Evolutionary conservation across 768 basidiomycete genomes (phyloP).

Genomic region (Nevesoporus exiguus): DNA sequence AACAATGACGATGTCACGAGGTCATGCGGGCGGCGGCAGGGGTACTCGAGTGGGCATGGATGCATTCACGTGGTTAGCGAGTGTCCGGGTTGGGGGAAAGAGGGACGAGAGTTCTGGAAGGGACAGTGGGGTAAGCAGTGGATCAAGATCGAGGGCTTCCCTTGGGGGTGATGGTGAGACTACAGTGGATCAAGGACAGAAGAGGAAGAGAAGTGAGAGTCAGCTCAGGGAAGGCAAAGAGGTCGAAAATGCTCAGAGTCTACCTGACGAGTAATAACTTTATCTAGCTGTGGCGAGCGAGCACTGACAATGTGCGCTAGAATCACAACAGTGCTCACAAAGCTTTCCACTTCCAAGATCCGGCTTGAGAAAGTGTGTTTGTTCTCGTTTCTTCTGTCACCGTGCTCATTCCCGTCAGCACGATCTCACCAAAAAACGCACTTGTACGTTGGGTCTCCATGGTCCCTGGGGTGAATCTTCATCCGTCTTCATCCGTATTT

Average conservation of each 20-base stretch:
- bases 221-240: constrained; percentile 32
- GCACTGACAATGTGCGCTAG: constrained; percentile 33
- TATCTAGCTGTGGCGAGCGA: neutral
- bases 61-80: constrained; percentile 67
- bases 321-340: constrained; percentile 69
- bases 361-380: constrained; percentile 76
- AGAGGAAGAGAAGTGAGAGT: constrained; percentile 48
- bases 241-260: constrained; percentile 41
- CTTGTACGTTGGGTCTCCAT: constrained; percentile 80
- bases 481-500: constrained; percentile 81
- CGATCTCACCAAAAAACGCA: constrained; percentile 68
- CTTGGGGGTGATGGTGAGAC: constrained; percentile 19
- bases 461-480: constrained; percentile 90
- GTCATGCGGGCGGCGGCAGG: constrained; percentile 45
- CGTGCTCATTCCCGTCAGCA: constrained; percentile 39
- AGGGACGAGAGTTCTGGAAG: constrained; percentile 56
- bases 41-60: constrained; percentile 64
- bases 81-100: constrained; percentile 59
- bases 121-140: constrained; percentile 44
- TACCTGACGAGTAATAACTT: constrained; percentile 69
- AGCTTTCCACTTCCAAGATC: constrained; percentile 64
- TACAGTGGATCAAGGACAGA: constrained; percentile 10
- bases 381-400: neutral
- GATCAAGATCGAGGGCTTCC: constrained; percentile 41
- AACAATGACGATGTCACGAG: constrained; percentile 45